Base-by-base conservation (phyloP, 2,329 filamentous ascomycete species). In the Colletotrichum coccodes region DNA sequence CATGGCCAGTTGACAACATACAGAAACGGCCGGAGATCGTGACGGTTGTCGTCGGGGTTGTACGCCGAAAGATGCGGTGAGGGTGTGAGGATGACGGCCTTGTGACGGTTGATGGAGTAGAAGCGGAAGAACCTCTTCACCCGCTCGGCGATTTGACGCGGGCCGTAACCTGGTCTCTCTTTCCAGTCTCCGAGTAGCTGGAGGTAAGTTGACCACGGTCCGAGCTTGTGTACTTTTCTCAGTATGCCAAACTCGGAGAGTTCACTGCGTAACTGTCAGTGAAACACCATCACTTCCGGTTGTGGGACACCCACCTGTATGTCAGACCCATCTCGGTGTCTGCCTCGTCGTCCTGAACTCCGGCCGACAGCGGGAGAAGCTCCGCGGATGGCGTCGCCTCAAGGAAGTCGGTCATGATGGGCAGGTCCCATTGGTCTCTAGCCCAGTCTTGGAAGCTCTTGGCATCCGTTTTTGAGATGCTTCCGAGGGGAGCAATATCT, bases 71-170 rank as follows among this genome's bases (percentile, higher is more conserved):
- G 68, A 71, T 90, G 87, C 58, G 88, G 82, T 30, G 82, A 83
- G 0, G 89, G 89, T 1, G 89, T 90, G 57, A 89, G 77, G 9
- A 87, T 84, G 1, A 88, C 90, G 77, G 86, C 85, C 79, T 92
- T 92, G 76, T 92, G 90, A 11, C 90, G 79, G 74, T 92, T 92
- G 72, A 91, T 88, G 0, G 85, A 82, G 74, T 91, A 89, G 72
- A 84, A 87, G 32, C 76, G 75, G 72, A 78, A 84, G 73, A 84
- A 84, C 8, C 77, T 75, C 61, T 77, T 76, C 14, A 82, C 83
- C 77, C 82, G 86, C 71, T 81, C 76, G 50, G 81, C 76, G 78
- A 86, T 82, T 72, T 80, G 69, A 4, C 73, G 64, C 1, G 79
- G 78, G 12, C 72, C 73, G 52, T 76, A 75, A 14, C 75, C 75